A percentile compares a stretch with the other conserved stretches of the same genome.
These are phyloP conservation scores for Garcia nutans DNA, from an alignment of 345 rosid genomes.

Conservation along the genomic window DNA sequence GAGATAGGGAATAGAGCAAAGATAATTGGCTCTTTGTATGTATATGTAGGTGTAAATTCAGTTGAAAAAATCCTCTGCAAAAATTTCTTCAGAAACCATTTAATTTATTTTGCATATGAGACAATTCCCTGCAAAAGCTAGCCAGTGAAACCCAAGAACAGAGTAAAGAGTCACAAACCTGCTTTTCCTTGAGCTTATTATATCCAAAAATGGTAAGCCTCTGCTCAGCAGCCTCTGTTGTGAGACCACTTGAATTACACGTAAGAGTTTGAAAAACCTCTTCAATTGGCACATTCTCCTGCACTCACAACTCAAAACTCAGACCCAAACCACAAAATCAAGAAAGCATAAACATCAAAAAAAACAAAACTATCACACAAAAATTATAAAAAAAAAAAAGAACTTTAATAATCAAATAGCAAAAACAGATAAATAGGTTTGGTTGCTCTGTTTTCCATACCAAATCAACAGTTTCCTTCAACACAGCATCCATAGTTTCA, in stretches of 20 bases:
- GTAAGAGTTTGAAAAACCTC: constrained; percentile 64
- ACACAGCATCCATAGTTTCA: constrained; percentile 56
- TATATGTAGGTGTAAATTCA: neutral
- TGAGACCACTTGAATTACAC: constrained; percentile 53
- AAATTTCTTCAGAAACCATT: neutral
- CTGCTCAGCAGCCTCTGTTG: constrained; percentile 55
- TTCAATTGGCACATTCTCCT: constrained; percentile 66
- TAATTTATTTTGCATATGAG: neutral
- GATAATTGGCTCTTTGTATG: neutral
- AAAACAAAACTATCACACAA: neutral
- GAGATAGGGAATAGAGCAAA: neutral
- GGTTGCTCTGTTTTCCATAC: constrained; percentile 35
- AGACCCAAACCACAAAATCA: constrained; percentile 17
- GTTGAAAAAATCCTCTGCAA: neutral
- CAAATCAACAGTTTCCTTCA: constrained; percentile 72
- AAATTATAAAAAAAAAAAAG: neutral
- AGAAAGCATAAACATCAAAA: constrained; percentile 8
- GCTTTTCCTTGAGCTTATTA: constrained; percentile 68
- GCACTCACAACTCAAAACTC: constrained; percentile 24
- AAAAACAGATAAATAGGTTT: constrained; percentile 1
- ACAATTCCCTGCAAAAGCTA: neutral
- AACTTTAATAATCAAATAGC: neutral
- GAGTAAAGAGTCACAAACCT: constrained; percentile 24
- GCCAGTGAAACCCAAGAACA: neutral
- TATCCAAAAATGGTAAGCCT: constrained; percentile 57